Evolutionary conservation across 73 alveolate genomes (phyloP).

Genomic region (Paramecium tetraurelia): DNA sequence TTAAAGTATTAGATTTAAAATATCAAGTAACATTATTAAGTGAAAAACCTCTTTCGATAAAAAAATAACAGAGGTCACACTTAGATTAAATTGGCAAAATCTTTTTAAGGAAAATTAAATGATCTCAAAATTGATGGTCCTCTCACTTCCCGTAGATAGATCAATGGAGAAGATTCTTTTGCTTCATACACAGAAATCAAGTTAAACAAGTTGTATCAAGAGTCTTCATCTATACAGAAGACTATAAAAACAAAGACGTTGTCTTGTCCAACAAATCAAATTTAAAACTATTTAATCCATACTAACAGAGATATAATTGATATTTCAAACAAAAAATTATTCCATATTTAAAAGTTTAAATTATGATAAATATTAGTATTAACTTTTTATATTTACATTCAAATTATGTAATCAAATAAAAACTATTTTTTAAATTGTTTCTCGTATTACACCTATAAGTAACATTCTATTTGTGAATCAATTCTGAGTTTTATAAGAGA

Average conservation of each 20-base stretch:
- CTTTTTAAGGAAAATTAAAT: not conserved
- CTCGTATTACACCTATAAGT: not conserved
- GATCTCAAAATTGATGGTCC: not conserved
- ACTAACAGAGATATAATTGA: slow-evolving; percentile 44
- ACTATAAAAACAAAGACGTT: not conserved
- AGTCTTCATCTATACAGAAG: not conserved
- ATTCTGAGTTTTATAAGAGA: not conserved
- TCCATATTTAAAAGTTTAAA: not conserved
- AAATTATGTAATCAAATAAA: not conserved
- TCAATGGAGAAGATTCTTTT: slow-evolving; percentile 5
- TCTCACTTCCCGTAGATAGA: not conserved
- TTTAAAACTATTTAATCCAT: not conserved
- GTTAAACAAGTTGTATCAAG: not conserved
- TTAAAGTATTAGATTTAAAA: not conserved
- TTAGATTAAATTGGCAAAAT: not conserved
- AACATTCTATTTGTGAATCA: not conserved
- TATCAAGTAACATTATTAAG: slow-evolving; percentile 22
- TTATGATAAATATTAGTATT: not conserved
- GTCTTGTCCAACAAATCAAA: not conserved
- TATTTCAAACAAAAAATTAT: slow-evolving; percentile 30
- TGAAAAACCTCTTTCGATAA: not conserved
- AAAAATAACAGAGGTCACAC: not conserved
- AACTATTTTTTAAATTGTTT: not conserved
- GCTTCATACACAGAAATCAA: slow-evolving; percentile 43
- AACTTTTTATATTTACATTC: not conserved